Evolutionary conservation across 441 rosid genomes (phyloP).

Genomic region (Jatropha podagrica): DNA sequence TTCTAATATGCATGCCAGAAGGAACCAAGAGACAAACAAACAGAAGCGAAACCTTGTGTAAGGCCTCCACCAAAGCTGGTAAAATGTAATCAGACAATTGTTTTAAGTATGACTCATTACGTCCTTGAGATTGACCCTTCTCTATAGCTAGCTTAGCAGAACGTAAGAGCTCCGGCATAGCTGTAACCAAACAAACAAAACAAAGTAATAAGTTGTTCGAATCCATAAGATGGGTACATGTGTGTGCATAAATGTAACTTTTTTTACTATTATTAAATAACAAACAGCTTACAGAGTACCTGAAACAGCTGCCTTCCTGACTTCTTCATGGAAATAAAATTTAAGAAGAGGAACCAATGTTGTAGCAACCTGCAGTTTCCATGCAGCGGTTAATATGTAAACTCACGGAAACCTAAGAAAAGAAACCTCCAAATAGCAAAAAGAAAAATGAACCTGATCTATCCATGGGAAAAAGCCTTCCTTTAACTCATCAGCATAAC

Average conservation of each 20-base stretch:
- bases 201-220: not conserved
- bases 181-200: slow-evolving; percentile 32
- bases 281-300: slow-evolving; percentile 41
- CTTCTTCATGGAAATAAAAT: slow-evolving; percentile 99
- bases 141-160: slow-evolving; percentile 96
- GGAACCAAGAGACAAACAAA: not conserved
- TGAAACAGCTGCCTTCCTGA: slow-evolving; percentile 99
- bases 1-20: not conserved
- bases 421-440: not conserved
- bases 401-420: slow-evolving; percentile 14
- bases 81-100: slow-evolving; percentile 87
- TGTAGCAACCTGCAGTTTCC: slow-evolving; percentile 71
- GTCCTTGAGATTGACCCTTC: slow-evolving; percentile 87
- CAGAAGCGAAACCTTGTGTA: slow-evolving; percentile 65
- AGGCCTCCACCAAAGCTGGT: slow-evolving; percentile 92
- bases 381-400: slow-evolving; percentile 9
- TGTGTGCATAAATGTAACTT: not conserved
- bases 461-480: slow-evolving; percentile 99
- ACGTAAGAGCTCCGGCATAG: slow-evolving; percentile 95
- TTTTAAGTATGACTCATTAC: slow-evolving; percentile 78
- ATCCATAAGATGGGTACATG: not conserved
- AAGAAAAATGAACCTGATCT: slow-evolving; percentile 58
- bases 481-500: slow-evolving; percentile 94
- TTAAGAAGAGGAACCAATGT: slow-evolving; percentile 95
- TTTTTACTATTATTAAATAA: not conserved